Evolutionary conservation across 108 stramenopile genomes (phyloP), one percentile per base, ranked within the genome.

Genomic region (Schizochytrium sp.): DNA sequence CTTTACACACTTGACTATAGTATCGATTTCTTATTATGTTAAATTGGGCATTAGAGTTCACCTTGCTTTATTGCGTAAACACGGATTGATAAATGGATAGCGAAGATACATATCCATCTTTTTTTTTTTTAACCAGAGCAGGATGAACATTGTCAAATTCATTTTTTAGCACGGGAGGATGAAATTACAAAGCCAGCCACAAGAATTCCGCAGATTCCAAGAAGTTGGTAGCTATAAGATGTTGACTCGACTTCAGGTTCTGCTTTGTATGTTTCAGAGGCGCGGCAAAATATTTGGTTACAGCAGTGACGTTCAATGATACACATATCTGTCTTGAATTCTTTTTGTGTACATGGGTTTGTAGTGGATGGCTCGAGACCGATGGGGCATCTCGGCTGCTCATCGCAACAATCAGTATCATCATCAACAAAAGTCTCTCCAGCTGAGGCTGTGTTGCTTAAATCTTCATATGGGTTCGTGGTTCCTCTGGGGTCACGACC

Each of bases 231-330:
- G 28, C 12, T 38, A 69, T 28, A 3, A 7, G 1, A 28, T 10
- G 64, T 44, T 8, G 10, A 38, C 28, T 69, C 64, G 42, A 1
- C 28, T 44, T 69, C 19, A 15, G 15, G 8, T 12, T 28, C 3
- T 2, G 8, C 64, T 3, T 69, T 38, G 28, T 44, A 38, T 38
- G 40, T 38, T 28, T 69, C 64, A 8, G 10, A 44, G 28, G 7
- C 64, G 1, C 64, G 40, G 2, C 64, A 69, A 44, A 28, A 69
- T 38, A 69, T 38, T 15, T 69, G 64, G 28, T 69, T 69, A 44
- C 64, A 69, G 64, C 64, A 69, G 1, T 28, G 64, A 38, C 64
- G 64, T 44, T 69, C 64, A 44, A 69, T 69, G 0, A 69, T 69
- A 44, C 64, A 69, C 12, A 69, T 12, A 44, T 69, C 15, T 44